A percentile compares a stretch with the other conserved stretches of the same genome.
Conservation (phyloP, 306 rosid genomes). For the Prunus mira region DNA sequence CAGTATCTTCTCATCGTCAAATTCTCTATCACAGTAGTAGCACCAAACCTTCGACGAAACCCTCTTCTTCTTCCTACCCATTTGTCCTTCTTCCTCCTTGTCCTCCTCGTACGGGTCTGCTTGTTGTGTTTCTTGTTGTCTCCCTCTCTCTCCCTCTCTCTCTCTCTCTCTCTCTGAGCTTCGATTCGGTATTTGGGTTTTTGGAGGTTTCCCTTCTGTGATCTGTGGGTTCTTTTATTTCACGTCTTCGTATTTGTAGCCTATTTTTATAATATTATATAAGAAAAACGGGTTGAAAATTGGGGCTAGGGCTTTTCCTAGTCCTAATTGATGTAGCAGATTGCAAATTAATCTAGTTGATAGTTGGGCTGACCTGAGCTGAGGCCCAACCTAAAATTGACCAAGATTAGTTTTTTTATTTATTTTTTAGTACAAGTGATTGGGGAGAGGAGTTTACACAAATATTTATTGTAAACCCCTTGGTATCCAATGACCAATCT, state of each 20-base stretch:
- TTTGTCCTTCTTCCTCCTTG: background rate
- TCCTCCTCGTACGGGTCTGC: background rate
- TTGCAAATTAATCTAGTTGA: no score
- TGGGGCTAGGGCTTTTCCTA: background rate
- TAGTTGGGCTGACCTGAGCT: background rate
- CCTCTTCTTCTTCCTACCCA: slow-evolving; percentile 99
- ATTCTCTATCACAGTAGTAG: slow-evolving; percentile 95
- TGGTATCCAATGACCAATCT: no score
- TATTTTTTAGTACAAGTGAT: no score
- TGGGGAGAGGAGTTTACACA: no score
- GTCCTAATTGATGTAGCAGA: background rate
- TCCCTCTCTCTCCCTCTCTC: background rate
- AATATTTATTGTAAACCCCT: no score
- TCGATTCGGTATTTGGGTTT: background rate
- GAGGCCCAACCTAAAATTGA: background rate
- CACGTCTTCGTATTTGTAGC: background rate
- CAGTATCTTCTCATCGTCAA: slow-evolving; percentile 95
- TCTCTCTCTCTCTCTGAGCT: background rate
- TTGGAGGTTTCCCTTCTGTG: background rate
- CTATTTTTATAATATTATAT: background rate
- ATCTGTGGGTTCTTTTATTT: slow-evolving; percentile 1
- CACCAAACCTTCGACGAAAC: slow-evolving; percentile 97
- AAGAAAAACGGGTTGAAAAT: background rate
- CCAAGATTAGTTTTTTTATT: no score
- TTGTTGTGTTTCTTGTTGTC: background rate